Conservation (phyloP, 2,329 filamentous ascomycete species). For the Venturia oleaginea region DNA sequence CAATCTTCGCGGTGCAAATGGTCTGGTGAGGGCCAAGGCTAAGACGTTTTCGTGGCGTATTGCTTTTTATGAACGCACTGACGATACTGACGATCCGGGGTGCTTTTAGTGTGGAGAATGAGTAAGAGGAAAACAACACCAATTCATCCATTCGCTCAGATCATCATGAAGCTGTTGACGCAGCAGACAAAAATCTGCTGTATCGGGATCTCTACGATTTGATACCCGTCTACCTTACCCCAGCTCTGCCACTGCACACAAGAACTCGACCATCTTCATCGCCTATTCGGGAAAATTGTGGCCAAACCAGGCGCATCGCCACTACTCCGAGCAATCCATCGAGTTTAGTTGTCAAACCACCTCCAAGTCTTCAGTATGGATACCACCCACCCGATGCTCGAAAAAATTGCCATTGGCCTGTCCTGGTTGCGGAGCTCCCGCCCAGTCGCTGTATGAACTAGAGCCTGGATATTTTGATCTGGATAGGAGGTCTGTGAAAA, state of each 20-base stretch:
- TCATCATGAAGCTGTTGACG: background rate
- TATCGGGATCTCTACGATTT: conserved; percentile 9
- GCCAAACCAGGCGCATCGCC: background rate
- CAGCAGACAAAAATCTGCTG: conserved; percentile 1
- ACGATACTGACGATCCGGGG: too few species aligned
- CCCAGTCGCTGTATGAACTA: conserved; percentile 45
- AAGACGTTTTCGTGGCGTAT: background rate
- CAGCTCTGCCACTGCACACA: background rate
- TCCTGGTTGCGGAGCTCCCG: conserved; percentile 54
- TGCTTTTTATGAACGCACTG: conserved; percentile 3
- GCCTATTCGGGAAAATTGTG: background rate
- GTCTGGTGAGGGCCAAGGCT: background rate
- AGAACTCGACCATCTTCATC: background rate
- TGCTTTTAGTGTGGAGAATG: background rate
- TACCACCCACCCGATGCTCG: background rate
- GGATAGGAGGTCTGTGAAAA: conserved; percentile 38
- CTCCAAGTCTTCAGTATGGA: background rate
- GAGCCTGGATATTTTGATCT: conserved; percentile 50
- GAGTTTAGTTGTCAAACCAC: background rate
- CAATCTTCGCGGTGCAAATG: background rate
- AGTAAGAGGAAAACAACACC: background rate
- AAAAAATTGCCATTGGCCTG: conserved; percentile 42
- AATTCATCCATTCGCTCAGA: background rate
- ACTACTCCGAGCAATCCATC: background rate
- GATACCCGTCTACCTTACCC: background rate